Conservation (phyloP, 306 rosid genomes). For the Abrus pulchellus region DNA sequence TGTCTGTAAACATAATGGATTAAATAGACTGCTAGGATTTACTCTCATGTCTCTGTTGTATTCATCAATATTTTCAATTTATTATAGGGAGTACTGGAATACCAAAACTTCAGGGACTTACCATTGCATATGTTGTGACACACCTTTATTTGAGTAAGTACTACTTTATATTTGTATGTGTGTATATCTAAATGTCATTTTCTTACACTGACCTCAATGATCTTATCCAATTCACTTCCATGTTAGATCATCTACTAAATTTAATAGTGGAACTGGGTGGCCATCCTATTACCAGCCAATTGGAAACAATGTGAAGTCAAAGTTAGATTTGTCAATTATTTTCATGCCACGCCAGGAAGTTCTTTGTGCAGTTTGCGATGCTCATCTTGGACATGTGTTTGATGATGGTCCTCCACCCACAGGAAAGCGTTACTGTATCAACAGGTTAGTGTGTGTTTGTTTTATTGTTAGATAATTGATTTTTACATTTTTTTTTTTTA, state of each 20-base stretch:
- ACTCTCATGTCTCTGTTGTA: constrained; percentile 10
- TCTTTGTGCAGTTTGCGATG: constrained; percentile 81
- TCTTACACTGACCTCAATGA: not conserved
- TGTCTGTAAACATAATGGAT: not conserved
- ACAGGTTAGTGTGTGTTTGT: constrained; percentile 58
- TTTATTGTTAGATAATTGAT: no score
- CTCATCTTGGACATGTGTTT: constrained; percentile 96
- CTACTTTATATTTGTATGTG: not conserved
- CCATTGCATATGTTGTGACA: constrained; percentile 90
- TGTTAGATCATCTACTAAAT: constrained; percentile 86
- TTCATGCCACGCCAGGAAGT: constrained; percentile 98
- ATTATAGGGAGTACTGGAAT: constrained; percentile 87
- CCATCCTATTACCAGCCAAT: constrained; percentile 90
- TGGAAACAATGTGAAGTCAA: constrained; percentile 80
- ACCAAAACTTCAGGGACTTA: constrained; percentile 79
- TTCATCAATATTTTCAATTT: not conserved
- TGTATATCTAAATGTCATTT: not conserved
- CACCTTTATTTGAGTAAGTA: constrained; percentile 90
- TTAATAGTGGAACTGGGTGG: constrained; percentile 98
- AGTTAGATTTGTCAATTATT: constrained; percentile 82
- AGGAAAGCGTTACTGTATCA: constrained; percentile 89
- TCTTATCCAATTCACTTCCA: not conserved
- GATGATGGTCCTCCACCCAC: constrained; percentile 98
- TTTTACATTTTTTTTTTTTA: no score
- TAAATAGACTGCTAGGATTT: not conserved